These are phyloP conservation scores for Vaccinium darrowii DNA, from an alignment of 148 eudicot genomes.

Conservation along the genomic window DNA sequence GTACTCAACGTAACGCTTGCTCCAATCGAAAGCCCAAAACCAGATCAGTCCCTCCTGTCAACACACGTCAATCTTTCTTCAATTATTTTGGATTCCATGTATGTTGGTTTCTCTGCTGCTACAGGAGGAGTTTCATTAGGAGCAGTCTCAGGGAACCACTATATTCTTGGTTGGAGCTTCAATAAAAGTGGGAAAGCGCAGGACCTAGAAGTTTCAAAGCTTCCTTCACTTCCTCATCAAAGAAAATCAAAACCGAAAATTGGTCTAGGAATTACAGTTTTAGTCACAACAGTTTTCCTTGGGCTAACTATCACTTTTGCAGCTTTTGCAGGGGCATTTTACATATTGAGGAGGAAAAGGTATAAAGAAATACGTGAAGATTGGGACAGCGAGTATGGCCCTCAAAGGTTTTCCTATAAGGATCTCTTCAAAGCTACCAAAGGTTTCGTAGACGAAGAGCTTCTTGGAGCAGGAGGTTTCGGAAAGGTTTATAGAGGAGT, in stretches of 20 bases:
- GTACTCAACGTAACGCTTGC: constrained; percentile 35
- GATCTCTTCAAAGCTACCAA: constrained; percentile 35
- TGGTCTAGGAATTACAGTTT: background rate
- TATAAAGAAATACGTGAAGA: constrained; percentile 4
- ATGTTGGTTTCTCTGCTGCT: constrained; percentile 29
- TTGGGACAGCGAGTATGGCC: constrained; percentile 14
- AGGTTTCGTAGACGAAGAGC: constrained; percentile 34
- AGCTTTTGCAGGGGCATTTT: background rate
- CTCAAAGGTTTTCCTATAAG: constrained; percentile 30
- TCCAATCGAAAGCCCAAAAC: constrained; percentile 26
- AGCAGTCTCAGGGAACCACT: constrained; percentile 10
- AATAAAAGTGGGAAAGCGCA: constrained; percentile 24
- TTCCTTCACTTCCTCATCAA: constrained; percentile 38
- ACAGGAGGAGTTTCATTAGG: constrained; percentile 16
- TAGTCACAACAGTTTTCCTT: background rate
- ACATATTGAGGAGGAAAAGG: background rate
- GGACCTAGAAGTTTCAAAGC: constrained; percentile 30
- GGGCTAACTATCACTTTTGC: background rate
- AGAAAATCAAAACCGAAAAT: constrained; percentile 9
- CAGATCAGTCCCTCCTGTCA: constrained; percentile 20
- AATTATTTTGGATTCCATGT: constrained; percentile 30
- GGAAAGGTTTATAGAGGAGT: constrained; percentile 48
- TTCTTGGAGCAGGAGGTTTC: constrained; percentile 41
- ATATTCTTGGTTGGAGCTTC: constrained; percentile 33
- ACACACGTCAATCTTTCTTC: constrained; percentile 23